A percentile compares a stretch with the other conserved stretches of the same genome.
These are phyloP conservation scores for Blastobotrys ciferrii DNA, from an alignment of 1,139 yeast genomes.

Conservation along the genomic window DNA sequence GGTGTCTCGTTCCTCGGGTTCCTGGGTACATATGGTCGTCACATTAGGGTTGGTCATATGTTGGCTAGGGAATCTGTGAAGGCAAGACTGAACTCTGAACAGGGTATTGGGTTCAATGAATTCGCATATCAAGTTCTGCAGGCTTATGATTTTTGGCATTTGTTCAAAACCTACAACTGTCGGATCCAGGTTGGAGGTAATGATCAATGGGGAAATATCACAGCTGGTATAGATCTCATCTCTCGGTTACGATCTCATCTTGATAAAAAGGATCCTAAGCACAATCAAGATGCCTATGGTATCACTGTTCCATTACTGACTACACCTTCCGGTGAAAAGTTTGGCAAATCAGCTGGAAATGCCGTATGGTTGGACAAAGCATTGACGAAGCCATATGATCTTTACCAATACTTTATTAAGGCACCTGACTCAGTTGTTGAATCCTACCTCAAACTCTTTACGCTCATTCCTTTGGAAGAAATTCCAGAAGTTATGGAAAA, in stretches of 20 bases:
- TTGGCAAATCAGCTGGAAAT: constrained; percentile 97
- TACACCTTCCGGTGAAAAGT: constrained; percentile 87
- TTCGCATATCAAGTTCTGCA: constrained; percentile 90
- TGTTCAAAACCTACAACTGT: constrained; percentile 59
- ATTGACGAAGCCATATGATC: constrained; percentile 73
- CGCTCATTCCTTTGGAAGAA: constrained; percentile 64
- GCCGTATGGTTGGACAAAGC: constrained; percentile 81
- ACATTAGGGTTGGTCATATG: constrained; percentile 83
- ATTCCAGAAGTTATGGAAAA: constrained; percentile 52
- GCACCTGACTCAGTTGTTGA: constrained; percentile 76
- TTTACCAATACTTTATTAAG: constrained; percentile 83
- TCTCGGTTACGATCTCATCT: constrained; percentile 47
- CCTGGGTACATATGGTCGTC: constrained; percentile 71
- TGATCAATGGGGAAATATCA: constrained; percentile 98
- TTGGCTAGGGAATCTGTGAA: constrained; percentile 85
- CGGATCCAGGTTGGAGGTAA: constrained; percentile 90
- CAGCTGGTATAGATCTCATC: constrained; percentile 91
- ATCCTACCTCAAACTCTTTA: constrained; percentile 68
- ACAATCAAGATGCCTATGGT: constrained; percentile 52
- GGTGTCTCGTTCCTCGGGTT: constrained; percentile 73
- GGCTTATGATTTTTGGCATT: constrained; percentile 87
- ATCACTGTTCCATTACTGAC: constrained; percentile 88
- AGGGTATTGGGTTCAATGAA: constrained; percentile 89
- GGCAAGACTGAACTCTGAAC: constrained; percentile 62
- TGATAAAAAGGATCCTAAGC: constrained; percentile 20